Evolutionary conservation across 495 filamentous ascomycete species (phyloP).

Genomic region (Aspergillus coremiiformis): DNA sequence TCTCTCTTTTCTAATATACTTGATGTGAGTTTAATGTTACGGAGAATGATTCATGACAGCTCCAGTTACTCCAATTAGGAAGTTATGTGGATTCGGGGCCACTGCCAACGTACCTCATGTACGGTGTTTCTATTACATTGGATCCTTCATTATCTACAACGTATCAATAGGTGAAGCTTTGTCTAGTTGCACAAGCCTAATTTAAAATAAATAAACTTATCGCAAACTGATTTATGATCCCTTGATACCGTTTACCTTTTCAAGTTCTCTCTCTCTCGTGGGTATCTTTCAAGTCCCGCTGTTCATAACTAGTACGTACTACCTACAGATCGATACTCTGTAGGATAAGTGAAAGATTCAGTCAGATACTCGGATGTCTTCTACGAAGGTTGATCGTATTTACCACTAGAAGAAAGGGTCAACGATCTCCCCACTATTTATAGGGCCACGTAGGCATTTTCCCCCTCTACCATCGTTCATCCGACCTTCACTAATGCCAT

Average conservation of each 20-base stretch:
- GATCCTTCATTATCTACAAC: too few species aligned
- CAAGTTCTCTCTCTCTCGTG: not conserved
- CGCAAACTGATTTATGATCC: not conserved
- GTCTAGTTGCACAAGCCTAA: constrained; percentile 10
- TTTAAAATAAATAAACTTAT: constrained; percentile 9
- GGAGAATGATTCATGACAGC: not conserved
- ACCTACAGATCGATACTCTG: not conserved
- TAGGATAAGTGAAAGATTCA: not conserved
- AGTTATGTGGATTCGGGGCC: not conserved
- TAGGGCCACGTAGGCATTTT: not conserved
- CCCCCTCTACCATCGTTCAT: not conserved
- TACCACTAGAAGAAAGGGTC: not conserved
- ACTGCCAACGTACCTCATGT: too few species aligned
- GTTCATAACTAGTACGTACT: too few species aligned
- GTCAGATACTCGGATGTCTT: not conserved
- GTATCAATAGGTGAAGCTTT: constrained; percentile 6
- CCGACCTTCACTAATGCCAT: not conserved
- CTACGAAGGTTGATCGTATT: not conserved
- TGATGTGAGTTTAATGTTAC: not conserved
- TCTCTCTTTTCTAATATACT: not conserved
- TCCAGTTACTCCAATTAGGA: not conserved
- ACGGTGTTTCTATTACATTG: too few species aligned
- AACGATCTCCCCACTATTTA: not conserved
- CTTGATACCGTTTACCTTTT: not conserved
- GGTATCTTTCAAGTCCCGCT: not conserved